phyloP scores from a whole-genome alignment of 2,329 filamentous ascomycete species.

The Ascochyta clinopodiicola region DNA sequence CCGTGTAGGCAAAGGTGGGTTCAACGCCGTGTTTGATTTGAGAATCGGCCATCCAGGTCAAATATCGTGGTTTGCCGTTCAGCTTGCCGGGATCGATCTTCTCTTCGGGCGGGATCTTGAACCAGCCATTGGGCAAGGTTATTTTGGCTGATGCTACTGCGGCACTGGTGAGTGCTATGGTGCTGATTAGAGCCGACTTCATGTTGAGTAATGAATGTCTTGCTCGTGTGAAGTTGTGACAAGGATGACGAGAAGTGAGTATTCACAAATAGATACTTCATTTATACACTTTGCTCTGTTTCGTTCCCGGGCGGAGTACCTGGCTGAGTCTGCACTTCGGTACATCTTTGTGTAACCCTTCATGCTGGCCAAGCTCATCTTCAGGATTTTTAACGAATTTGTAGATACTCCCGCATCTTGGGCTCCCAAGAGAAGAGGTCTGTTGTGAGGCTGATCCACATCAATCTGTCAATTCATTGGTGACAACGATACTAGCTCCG shows the following conservation, averaged over 20 bases:
- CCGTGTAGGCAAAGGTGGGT: slow-evolving; percentile 26
- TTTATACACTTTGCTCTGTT: not conserved
- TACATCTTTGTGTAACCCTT: not conserved
- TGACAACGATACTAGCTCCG: not conserved
- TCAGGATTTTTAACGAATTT: not conserved
- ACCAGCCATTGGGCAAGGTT: slow-evolving; percentile 23
- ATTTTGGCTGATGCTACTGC: slow-evolving; percentile 18
- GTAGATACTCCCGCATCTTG: slow-evolving; percentile 2
- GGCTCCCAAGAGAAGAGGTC: not conserved
- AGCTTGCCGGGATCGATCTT: slow-evolving; percentile 18
- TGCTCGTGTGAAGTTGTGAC: not conserved
- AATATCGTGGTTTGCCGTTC: slow-evolving; percentile 19
- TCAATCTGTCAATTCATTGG: not conserved
- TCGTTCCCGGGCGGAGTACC: not conserved
- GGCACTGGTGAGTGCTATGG: slow-evolving; percentile 14
- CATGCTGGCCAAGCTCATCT: slow-evolving; percentile 6
- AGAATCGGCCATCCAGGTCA: slow-evolving; percentile 32
- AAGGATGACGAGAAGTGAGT: too few species aligned
- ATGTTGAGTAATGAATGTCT: not conserved
- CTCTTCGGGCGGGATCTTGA: slow-evolving; percentile 18
- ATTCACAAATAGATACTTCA: not conserved
- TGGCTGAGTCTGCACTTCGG: not conserved
- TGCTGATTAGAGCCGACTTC: slow-evolving; percentile 15
- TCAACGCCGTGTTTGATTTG: slow-evolving; percentile 32
- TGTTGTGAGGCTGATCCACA: slow-evolving; percentile 5